Conservation (phyloP, 2,329 filamentous ascomycete genomes). For the Phialophora verrucosa region DNA sequence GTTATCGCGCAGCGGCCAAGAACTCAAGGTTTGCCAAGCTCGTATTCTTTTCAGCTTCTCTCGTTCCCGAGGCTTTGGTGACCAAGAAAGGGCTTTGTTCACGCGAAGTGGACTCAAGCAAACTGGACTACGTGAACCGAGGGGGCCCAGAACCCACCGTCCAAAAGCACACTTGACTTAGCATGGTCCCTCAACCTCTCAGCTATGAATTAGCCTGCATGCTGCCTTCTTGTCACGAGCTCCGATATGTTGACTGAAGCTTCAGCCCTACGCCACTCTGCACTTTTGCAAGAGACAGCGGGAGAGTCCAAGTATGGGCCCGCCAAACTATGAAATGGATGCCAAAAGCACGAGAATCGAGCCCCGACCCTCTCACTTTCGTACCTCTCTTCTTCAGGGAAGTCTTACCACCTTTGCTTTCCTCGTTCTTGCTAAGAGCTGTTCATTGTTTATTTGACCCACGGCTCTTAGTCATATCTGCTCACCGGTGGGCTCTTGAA, state of each 20-base stretch:
- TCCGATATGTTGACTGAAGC: neutral
- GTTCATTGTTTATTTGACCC: neutral
- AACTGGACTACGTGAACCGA: neutral
- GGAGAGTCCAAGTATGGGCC: neutral
- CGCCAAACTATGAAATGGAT: neutral
- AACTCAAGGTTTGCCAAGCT: slow-evolving; percentile 1
- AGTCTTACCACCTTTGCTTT: neutral
- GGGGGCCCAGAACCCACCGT: too few species aligned
- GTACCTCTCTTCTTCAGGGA: neutral
- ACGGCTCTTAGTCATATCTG: neutral
- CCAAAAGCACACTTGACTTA: neutral
- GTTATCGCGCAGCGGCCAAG: neutral
- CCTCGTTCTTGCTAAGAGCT: neutral
- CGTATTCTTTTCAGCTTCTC: slow-evolving; percentile 1
- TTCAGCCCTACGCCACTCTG: slow-evolving; percentile 6
- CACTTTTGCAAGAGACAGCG: neutral
- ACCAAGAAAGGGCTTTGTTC: neutral
- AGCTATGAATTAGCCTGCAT: neutral
- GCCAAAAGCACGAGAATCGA: neutral
- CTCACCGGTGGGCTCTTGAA: neutral
- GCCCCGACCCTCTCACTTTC: too few species aligned
- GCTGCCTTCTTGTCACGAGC: neutral
- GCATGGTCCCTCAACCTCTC: neutral
- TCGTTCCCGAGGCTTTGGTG: neutral
- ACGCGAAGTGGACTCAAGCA: neutral